Percentiles rank a stretch among this genome's conserved stretches.
These are phyloP conservation scores for Crithidia brevicula DNA, from an alignment of 208 protist genomes.

Conservation along the genomic window DNA sequence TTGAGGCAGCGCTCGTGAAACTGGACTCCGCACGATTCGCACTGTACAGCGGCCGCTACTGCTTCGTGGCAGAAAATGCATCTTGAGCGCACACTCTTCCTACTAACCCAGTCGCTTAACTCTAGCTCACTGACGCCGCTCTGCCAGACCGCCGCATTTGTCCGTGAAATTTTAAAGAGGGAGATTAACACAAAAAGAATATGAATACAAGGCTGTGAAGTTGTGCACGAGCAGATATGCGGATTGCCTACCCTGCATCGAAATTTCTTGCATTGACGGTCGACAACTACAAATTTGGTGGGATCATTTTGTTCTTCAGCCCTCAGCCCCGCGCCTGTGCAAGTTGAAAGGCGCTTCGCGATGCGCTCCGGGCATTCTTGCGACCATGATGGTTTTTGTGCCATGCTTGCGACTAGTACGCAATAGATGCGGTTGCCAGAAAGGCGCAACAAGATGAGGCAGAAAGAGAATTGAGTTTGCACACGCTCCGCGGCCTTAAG, in stretches of 20 bases:
- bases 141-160: constrained; percentile 76
- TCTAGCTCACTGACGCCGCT: constrained; percentile 58
- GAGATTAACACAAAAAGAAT: constrained; percentile 63
- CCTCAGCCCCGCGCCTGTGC: neutral
- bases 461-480: too few relatives aligned
- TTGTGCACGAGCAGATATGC: constrained; percentile 62
- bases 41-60: neutral
- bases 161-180: constrained; percentile 37
- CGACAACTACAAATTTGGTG: constrained; percentile 45
- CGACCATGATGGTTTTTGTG: constrained; percentile 10
- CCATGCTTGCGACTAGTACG: neutral
- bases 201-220: constrained; percentile 69
- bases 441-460: too few relatives aligned
- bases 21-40: constrained; percentile 13
- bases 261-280: constrained; percentile 31
- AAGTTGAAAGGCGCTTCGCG: constrained; percentile 7
- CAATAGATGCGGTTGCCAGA: neutral
- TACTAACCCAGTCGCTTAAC: constrained; percentile 46
- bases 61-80: constrained; percentile 44
- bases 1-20: constrained; percentile 41
- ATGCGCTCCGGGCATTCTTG: constrained; percentile 20
- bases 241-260: constrained; percentile 56
- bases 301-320: constrained; percentile 27
- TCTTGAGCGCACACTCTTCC: constrained; percentile 4
- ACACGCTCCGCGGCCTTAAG: too few relatives aligned